Percentiles rank a stretch among this genome's conserved stretches.
Conservation (phyloP, 495 filamentous ascomycete species). For the Aspergillus taichungensis region DNA sequence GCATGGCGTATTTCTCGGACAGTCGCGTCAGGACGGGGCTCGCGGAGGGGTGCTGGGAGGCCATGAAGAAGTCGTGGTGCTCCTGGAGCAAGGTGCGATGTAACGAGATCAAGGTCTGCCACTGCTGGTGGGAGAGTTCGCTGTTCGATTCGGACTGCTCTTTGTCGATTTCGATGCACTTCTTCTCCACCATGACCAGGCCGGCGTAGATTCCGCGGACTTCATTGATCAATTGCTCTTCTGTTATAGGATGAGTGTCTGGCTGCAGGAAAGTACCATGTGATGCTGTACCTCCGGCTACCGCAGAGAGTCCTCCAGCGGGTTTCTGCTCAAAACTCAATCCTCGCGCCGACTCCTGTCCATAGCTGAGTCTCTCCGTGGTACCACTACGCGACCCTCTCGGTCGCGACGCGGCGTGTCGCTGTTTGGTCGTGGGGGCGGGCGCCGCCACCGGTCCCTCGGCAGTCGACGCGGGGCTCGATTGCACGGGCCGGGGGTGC, state of each 20-base stretch:
- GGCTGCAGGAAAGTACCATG: constrained; percentile 41
- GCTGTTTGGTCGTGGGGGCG: constrained; percentile 1
- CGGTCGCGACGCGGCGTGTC: constrained; percentile 2
- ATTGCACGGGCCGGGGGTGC: constrained; percentile 1
- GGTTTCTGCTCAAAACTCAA: constrained; percentile 11
- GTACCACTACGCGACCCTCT: constrained; percentile 4
- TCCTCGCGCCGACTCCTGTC: constrained; percentile 8
- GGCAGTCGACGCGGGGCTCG: constrained; percentile 7
- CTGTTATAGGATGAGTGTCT: constrained; percentile 60
- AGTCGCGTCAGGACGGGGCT: constrained; percentile 46
- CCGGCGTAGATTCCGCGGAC: constrained; percentile 71
- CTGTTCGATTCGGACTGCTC: constrained; percentile 37
- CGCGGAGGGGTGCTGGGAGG: constrained; percentile 65
- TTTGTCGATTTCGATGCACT: constrained; percentile 67
- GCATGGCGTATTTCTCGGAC: constrained; percentile 68
- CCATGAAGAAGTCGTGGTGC: constrained; percentile 75
- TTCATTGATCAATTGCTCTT: constrained; percentile 59
- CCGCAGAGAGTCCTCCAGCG: constrained; percentile 3
- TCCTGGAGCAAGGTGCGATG: constrained; percentile 68
- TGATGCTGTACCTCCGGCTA: constrained; percentile 33
- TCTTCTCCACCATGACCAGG: constrained; percentile 69
- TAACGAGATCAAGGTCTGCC: constrained; percentile 63
- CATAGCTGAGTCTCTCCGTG: constrained; percentile 8
- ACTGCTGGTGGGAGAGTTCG: constrained; percentile 52
- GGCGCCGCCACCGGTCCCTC: constrained; percentile 3